Evolutionary conservation across 176 grass and related monocot species (phyloP).

Genomic region (Oryza glaberrima): DNA sequence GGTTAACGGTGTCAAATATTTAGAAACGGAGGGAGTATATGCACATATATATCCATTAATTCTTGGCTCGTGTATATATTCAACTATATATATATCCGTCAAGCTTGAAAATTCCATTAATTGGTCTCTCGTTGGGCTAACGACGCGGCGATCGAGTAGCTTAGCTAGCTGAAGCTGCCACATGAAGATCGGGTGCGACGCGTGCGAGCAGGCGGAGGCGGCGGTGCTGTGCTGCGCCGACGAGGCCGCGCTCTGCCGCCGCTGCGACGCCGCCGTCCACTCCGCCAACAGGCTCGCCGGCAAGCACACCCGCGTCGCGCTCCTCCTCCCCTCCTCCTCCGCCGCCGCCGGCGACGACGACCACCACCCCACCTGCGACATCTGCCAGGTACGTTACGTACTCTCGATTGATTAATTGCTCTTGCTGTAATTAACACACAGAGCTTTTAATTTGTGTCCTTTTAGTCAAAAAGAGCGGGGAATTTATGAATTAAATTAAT

Average conservation of each 20-base stretch:
- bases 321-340: constrained; percentile 33
- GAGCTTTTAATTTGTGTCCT: background rate
- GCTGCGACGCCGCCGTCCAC: constrained; percentile 76
- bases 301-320: constrained; percentile 71
- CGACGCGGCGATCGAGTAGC: too few species aligned
- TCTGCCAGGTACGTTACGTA: constrained; percentile 67
- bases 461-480: background rate
- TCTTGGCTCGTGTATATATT: too few species aligned
- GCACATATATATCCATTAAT: too few species aligned
- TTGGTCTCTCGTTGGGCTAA: too few species aligned
- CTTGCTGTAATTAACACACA: background rate
- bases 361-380: constrained; percentile 51
- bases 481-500: too few species aligned
- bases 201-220: constrained; percentile 69
- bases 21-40: too few species aligned
- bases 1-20: too few species aligned
- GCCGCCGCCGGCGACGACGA: background rate
- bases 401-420: background rate
- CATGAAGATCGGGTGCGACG: constrained; percentile 85
- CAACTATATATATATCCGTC: too few species aligned
- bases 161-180: too few species aligned
- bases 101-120: too few species aligned
- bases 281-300: constrained; percentile 86
- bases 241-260: constrained; percentile 76
- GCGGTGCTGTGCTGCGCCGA: constrained; percentile 81